Conservation (phyloP, 192 early-diverging fungal genomes). For the Umbelopsis isabellina region DNA sequence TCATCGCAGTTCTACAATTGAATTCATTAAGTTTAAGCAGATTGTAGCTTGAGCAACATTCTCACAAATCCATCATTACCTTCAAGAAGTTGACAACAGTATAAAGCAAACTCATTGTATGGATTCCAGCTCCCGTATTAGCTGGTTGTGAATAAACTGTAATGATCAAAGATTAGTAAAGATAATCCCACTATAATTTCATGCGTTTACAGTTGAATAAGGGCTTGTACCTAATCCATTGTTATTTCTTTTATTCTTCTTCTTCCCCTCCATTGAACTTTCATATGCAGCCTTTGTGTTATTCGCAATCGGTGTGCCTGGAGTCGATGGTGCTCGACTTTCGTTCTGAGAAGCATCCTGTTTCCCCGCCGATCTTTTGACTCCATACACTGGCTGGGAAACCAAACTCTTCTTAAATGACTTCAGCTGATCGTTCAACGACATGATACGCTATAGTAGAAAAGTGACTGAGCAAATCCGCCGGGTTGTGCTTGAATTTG, state of each 20-base stretch:
- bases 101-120: conserved; percentile 57
- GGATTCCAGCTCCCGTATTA: conserved; percentile 54
- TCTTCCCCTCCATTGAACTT: conserved; percentile 26
- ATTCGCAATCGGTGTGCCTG: conserved; percentile 1
- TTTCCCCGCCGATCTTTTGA: conserved; percentile 26
- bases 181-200: not conserved
- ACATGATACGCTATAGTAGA: not conserved
- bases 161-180: not conserved
- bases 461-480: conserved; percentile 4
- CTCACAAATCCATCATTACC: conserved; percentile 39
- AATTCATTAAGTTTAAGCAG: conserved; percentile 54
- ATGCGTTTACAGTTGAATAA: too few species aligned
- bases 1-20: conserved; percentile 45
- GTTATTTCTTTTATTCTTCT: conserved; percentile 23
- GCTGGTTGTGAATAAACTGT: conserved; percentile 53
- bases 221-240: not conserved
- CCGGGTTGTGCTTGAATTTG: not conserved
- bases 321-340: conserved; percentile 9
- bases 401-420: conserved; percentile 37
- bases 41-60: conserved; percentile 56
- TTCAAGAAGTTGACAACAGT: conserved; percentile 60
- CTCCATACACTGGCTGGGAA: conserved; percentile 34
- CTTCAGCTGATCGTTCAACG: conserved; percentile 37
- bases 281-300: conserved; percentile 37
- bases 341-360: not conserved